Evolutionary conservation across 2,329 filamentous ascomycete species (phyloP).

Genomic region (Ophiostoma triangulosporum): DNA sequence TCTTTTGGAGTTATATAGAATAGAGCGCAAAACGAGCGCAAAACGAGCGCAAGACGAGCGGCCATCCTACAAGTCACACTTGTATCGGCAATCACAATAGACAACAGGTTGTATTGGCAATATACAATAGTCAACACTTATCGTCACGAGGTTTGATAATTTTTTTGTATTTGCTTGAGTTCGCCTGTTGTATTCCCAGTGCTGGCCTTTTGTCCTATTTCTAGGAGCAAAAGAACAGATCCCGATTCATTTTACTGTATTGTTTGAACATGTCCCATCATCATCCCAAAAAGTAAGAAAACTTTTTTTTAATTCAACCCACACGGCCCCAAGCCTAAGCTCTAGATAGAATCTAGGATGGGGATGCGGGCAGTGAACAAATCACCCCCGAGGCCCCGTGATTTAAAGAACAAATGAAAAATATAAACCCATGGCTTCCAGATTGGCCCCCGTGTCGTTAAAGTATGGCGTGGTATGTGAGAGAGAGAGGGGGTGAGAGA

Average conservation of each 20-base stretch:
- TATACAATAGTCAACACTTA: too few species aligned
- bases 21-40: too few species aligned
- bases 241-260: background rate
- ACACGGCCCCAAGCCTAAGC: background rate
- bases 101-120: too few species aligned
- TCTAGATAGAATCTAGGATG: background rate
- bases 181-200: background rate
- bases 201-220: background rate
- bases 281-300: conserved; percentile 2
- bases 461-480: background rate
- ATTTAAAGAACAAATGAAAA: conserved; percentile 2
- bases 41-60: too few species aligned
- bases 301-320: conserved; percentile 9
- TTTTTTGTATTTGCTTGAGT: conserved; percentile 2
- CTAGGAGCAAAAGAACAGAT: background rate
- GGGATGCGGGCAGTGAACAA: background rate
- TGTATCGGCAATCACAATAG: too few species aligned
- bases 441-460: background rate
- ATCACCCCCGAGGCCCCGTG: background rate
- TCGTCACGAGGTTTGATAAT: too few species aligned
- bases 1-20: too few species aligned
- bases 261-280: background rate
- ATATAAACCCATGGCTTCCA: conserved; percentile 4
- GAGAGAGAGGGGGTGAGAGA: background rate
- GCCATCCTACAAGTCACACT: too few species aligned